Conservation (phyloP, 2,329 filamentous ascomycete genomes). For the Cercospora zeae-maydis region DNA sequence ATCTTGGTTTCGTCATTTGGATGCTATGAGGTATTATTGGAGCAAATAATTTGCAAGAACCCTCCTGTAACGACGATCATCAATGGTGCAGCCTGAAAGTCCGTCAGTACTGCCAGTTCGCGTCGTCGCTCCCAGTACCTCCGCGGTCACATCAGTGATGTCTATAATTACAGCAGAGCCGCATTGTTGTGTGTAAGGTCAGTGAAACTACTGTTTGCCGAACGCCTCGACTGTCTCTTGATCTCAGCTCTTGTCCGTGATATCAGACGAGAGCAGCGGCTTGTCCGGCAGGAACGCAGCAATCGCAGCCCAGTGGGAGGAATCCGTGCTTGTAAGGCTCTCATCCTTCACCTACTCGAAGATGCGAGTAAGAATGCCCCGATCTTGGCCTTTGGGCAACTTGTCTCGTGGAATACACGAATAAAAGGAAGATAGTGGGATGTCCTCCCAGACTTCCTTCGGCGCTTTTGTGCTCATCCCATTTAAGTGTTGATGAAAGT, state of each 20-base stretch:
- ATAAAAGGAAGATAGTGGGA: neutral
- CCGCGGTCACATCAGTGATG: too few species aligned
- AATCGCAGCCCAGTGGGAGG: neutral
- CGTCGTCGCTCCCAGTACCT: too few species aligned
- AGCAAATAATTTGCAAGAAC: too few species aligned
- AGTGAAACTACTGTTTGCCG: neutral
- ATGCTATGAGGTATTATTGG: too few species aligned
- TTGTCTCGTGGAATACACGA: neutral
- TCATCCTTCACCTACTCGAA: neutral
- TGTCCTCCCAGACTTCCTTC: neutral
- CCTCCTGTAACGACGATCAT: too few species aligned
- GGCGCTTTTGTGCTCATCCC: neutral
- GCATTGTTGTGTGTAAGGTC: too few species aligned
- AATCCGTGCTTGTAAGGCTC: neutral
- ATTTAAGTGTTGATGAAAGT: neutral
- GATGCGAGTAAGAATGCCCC: neutral
- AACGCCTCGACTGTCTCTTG: neutral
- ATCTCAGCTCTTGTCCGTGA: neutral
- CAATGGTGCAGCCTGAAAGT: too few species aligned
- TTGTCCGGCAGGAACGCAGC: neutral
- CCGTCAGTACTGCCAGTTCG: too few species aligned
- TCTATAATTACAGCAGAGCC: too few species aligned
- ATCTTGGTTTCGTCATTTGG: too few species aligned
- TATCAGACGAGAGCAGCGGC: neutral
- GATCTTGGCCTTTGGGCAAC: neutral